Evolutionary conservation across 768 basidiomycete genomes (phyloP).

Genomic region (Trichaptum fuscoviolaceum): DNA sequence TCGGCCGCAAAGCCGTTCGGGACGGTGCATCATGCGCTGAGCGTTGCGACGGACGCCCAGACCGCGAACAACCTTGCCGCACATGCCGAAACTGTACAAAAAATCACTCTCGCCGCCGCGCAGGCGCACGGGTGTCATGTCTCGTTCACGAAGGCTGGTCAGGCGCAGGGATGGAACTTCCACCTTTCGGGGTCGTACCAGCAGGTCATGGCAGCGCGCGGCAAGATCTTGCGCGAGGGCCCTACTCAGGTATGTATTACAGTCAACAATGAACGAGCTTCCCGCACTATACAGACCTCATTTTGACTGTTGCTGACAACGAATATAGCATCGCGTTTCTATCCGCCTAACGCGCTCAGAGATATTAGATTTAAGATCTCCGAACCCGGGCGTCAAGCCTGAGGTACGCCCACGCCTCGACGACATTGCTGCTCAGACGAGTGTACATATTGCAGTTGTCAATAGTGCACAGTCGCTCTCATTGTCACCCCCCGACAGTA

Average conservation of each 20-base stretch:
- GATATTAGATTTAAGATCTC: slow-evolving; percentile 80
- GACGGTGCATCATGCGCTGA: slow-evolving; percentile 38
- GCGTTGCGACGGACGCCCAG: slow-evolving; percentile 31
- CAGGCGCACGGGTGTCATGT: slow-evolving; percentile 79
- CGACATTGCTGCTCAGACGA: slow-evolving; percentile 89
- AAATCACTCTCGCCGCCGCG: slow-evolving; percentile 75
- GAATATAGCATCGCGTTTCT: slow-evolving; percentile 65
- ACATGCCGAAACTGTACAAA: slow-evolving; percentile 65
- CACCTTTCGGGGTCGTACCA: slow-evolving; percentile 88
- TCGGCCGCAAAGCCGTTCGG: slow-evolving; percentile 17
- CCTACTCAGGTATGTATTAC: slow-evolving; percentile 64
- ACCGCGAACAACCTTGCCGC: slow-evolving; percentile 26
- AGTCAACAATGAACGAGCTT: slow-evolving; percentile 3
- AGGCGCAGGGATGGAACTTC: slow-evolving; percentile 79
- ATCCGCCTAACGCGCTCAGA: slow-evolving; percentile 92
- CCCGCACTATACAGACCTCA: no score
- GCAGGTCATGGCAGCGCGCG: slow-evolving; percentile 87
- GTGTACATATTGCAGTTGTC: slow-evolving; percentile 90
- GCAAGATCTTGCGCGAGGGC: slow-evolving; percentile 83
- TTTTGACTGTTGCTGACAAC: slow-evolving; percentile 14
- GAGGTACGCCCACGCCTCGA: slow-evolving; percentile 84
- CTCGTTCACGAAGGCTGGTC: slow-evolving; percentile 69
- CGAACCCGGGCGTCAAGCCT: slow-evolving; percentile 73
- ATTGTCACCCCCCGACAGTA: slow-evolving; percentile 71
- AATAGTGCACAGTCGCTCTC: slow-evolving; percentile 76